Percentiles rank a stretch among this genome's conserved stretches.
Evolutionary conservation across 1,139 yeast genomes (phyloP).

Genomic region (Protomyces pachydermus): DNA sequence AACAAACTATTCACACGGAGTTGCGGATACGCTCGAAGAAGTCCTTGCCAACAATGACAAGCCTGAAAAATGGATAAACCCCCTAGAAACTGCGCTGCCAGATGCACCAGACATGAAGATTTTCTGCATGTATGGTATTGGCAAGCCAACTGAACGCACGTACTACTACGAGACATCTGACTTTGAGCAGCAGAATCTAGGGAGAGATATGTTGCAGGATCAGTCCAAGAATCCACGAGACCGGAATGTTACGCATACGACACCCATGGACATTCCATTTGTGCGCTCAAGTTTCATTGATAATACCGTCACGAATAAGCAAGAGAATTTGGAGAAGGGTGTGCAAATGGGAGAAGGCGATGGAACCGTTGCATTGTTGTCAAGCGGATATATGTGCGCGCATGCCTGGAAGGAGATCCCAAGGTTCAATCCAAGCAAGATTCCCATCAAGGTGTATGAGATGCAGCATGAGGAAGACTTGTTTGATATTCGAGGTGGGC

Average conservation of each 20-base stretch:
- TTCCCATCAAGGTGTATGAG: slow-evolving; percentile 74
- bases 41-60: slow-evolving; percentile 58
- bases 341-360: slow-evolving; percentile 89
- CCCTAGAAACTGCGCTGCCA: slow-evolving; percentile 85
- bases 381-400: slow-evolving; percentile 50
- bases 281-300: slow-evolving; percentile 22
- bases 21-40: slow-evolving; percentile 58
- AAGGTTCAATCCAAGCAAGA: slow-evolving; percentile 74
- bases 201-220: slow-evolving; percentile 38
- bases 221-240: slow-evolving; percentile 2
- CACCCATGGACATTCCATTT: slow-evolving; percentile 21
- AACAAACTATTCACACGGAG: slow-evolving; percentile 68
- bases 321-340: slow-evolving; percentile 37
- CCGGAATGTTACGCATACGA: slow-evolving; percentile 17
- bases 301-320: slow-evolving; percentile 19
- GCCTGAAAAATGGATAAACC: slow-evolving; percentile 84
- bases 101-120: slow-evolving; percentile 88
- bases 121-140: slow-evolving; percentile 89
- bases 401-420: slow-evolving; percentile 31
- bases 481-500: slow-evolving; percentile 94
- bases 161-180: slow-evolving; percentile 70
- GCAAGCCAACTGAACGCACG: slow-evolving; percentile 91
- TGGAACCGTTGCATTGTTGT: slow-evolving; percentile 82
- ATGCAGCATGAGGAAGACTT: slow-evolving; percentile 89
- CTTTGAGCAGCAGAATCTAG: slow-evolving; percentile 40